Evolutionary conservation across 495 filamentous ascomycete genomes (phyloP).

Genomic region (Lasiosphaeria ovina): DNA sequence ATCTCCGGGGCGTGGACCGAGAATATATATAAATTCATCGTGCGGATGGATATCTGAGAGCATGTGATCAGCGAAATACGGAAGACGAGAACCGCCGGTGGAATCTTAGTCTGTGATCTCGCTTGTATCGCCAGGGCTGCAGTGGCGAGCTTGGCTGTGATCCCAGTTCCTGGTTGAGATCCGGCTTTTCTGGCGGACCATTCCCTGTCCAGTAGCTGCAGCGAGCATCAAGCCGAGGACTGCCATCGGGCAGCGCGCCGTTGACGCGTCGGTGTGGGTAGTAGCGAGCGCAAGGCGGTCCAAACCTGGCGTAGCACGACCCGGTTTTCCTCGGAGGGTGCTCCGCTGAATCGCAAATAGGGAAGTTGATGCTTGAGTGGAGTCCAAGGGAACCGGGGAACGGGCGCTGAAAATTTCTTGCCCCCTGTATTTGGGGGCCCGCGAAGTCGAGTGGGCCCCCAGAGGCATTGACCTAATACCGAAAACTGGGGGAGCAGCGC

Average conservation of each 20-base stretch:
- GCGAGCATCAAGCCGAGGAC: too few species aligned
- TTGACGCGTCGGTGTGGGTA: background rate
- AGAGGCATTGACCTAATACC: conserved; percentile 10
- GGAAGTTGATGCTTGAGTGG: conserved; percentile 20
- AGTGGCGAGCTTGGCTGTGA: too few species aligned
- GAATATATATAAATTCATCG: too few species aligned
- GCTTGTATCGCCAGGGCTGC: too few species aligned
- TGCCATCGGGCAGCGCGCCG: background rate
- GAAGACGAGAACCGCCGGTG: too few species aligned
- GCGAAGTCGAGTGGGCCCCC: conserved; percentile 1
- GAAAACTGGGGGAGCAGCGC: conserved; percentile 2
- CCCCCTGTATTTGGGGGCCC: background rate
- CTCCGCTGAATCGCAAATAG: conserved; percentile 20
- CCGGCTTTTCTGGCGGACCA: too few species aligned
- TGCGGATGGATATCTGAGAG: too few species aligned
- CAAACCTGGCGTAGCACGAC: conserved; percentile 7
- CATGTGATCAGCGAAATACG: too few species aligned
- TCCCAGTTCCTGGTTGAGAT: too few species aligned
- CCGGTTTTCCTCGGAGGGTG: conserved; percentile 25
- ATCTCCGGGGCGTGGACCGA: background rate
- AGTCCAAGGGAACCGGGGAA: conserved; percentile 11
- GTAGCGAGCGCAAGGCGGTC: background rate
- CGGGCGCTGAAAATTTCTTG: background rate
- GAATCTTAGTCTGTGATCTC: too few species aligned
- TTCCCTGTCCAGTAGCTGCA: too few species aligned